Percentiles rank a stretch among this genome's conserved stretches.
Evolutionary conservation across 2,329 filamentous ascomycete species (phyloP).

Genomic region (Colletotrichum gloeosporioides): DNA sequence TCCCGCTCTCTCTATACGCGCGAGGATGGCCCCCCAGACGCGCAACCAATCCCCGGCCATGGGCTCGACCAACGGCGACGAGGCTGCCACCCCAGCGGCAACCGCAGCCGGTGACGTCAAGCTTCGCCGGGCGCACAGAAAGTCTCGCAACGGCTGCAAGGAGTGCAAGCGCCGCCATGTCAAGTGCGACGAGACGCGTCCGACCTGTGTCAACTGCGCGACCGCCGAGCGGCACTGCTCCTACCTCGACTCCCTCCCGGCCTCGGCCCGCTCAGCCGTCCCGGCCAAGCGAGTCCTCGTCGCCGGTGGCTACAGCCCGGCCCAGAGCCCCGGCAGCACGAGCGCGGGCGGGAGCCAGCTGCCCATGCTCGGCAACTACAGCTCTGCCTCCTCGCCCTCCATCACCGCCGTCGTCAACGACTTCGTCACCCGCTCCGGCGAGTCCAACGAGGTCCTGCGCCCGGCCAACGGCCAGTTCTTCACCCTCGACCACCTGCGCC

Average conservation of each 20-base stretch:
- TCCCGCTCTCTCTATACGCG: background rate
- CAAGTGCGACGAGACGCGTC: slow-evolving; percentile 47
- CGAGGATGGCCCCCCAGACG: background rate
- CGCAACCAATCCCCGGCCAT: slow-evolving; percentile 12
- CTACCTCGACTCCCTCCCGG: slow-evolving; percentile 25
- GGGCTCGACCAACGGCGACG: background rate
- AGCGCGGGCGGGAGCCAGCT: background rate
- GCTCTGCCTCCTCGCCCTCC: background rate
- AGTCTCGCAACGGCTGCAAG: slow-evolving; percentile 45
- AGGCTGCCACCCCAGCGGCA: slow-evolving; percentile 8
- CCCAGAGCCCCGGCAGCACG: background rate
- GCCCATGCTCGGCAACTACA: background rate
- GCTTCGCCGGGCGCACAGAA: slow-evolving; percentile 41
- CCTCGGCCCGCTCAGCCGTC: background rate
- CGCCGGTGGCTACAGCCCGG: background rate
- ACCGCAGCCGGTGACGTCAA: slow-evolving; percentile 26
- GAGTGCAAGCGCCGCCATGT: slow-evolving; percentile 47
- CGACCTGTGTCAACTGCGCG: slow-evolving; percentile 44
- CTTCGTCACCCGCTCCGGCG: background rate
- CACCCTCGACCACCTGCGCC: slow-evolving; percentile 42
- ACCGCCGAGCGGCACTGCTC: slow-evolving; percentile 41
- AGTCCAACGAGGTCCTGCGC: background rate
- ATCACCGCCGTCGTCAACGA: slow-evolving; percentile 2
- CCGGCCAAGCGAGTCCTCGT: background rate
- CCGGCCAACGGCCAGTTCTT: slow-evolving; percentile 28